Conservation (phyloP, 257 asterid species). For the Fraxinus pennsylvanica region DNA sequence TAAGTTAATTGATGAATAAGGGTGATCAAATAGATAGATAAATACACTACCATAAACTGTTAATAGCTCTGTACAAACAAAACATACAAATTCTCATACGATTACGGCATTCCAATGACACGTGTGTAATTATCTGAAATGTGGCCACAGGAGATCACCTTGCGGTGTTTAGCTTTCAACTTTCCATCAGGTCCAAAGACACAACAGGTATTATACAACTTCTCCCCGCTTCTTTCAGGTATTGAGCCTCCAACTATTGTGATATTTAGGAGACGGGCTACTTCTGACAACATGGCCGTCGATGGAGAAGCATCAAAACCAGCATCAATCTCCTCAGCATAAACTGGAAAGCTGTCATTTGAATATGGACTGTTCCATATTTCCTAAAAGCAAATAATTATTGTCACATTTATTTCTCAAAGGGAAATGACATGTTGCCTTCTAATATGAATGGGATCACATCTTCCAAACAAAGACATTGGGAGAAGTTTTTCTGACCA, state of each 20-base stretch:
- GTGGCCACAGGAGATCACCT: constrained; percentile 50
- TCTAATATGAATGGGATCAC: constrained; percentile 1
- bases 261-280: constrained; percentile 63
- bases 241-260: constrained; percentile 93
- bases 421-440: neutral
- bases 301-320: constrained; percentile 88
- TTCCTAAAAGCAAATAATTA: constrained; percentile 53
- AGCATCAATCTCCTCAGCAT: constrained; percentile 96
- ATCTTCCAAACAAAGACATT: constrained; percentile 1
- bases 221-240: constrained; percentile 85
- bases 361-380: constrained; percentile 98
- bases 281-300: constrained; percentile 88
- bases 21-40: no score
- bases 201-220: constrained; percentile 86
- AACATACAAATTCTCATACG: neutral
- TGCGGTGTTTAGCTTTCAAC: constrained; percentile 88
- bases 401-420: constrained; percentile 3
- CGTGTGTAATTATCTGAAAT: constrained; percentile 9
- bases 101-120: constrained; percentile 5
- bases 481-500: neutral
- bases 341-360: constrained; percentile 86
- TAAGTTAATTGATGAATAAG: no score
- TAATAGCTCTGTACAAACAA: neutral
- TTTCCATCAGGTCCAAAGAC: constrained; percentile 83
- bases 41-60: neutral